phyloP scores from a whole-genome alignment of 148 eudicot genomes.

The Chenopodium suecicum region DNA sequence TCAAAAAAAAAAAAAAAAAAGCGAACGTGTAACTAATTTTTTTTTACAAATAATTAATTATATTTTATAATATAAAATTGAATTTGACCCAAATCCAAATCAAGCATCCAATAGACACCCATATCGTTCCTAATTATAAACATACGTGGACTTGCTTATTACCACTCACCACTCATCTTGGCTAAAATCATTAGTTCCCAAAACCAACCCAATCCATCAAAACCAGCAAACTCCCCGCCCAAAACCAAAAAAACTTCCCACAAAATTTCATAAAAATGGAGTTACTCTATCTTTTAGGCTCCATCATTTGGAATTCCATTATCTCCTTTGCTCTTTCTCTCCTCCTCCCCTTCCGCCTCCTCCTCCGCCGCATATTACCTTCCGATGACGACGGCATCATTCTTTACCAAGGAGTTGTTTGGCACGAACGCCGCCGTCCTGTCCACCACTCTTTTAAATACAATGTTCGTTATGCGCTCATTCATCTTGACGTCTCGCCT shows the following conservation, averaged over 20 bases:
- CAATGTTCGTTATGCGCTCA: conserved; percentile 71
- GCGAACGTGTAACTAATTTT: too few species aligned
- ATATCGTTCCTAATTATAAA: too few species aligned
- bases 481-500: conserved; percentile 59
- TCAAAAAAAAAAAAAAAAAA: too few species aligned
- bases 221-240: not conserved
- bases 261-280: conserved; percentile 35
- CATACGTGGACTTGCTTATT: not conserved
- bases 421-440: conserved; percentile 91
- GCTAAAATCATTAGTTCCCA: not conserved
- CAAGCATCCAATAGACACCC: too few species aligned
- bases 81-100: too few species aligned
- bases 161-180: not conserved
- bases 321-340: conserved; percentile 42
- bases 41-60: too few species aligned
- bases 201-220: not conserved
- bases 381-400: conserved; percentile 23
- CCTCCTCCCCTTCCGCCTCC: conserved; percentile 40
- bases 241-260: not conserved
- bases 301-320: conserved; percentile 37
- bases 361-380: conserved; percentile 25
- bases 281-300: conserved; percentile 43
- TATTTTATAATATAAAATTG: too few species aligned
- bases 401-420: conserved; percentile 74
- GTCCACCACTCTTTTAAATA: conserved; percentile 74